A percentile compares a stretch with the other conserved stretches of the same genome.
Conservation (phyloP, 768 basidiomycete species). For the Tulasnella sp. region DNA sequence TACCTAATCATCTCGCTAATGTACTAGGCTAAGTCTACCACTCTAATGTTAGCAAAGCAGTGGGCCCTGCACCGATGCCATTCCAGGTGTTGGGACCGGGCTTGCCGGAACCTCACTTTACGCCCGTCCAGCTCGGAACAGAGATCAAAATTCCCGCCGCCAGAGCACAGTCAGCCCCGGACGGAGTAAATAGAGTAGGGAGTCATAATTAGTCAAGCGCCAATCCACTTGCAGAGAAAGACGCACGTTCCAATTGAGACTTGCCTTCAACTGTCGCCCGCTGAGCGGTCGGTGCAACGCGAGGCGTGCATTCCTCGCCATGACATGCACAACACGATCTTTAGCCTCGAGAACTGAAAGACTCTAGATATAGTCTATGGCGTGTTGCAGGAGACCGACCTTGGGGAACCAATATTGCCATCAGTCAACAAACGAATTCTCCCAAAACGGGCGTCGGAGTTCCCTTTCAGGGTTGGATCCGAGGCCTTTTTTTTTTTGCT, state of each 20-base stretch:
- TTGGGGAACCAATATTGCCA: too few relatives aligned
- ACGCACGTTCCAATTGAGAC: neutral
- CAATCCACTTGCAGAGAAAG: neutral
- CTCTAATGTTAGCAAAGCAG: too few relatives aligned
- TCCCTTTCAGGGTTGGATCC: neutral
- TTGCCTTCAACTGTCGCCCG: neutral
- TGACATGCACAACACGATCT: neutral
- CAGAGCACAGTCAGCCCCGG: too few relatives aligned
- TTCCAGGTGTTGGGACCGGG: too few relatives aligned
- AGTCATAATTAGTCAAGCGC: neutral
- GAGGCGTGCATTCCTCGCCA: neutral
- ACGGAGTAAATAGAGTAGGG: neutral
- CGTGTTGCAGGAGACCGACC: too few relatives aligned
- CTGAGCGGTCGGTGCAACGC: neutral
- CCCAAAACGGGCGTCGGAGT: neutral
- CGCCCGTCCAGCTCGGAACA: too few relatives aligned
- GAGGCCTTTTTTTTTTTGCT: neutral
- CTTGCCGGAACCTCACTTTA: too few relatives aligned
- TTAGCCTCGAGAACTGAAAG: neutral
- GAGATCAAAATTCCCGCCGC: too few relatives aligned
- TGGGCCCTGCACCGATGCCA: too few relatives aligned
- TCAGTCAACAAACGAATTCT: neutral
- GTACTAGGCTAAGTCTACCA: too few relatives aligned
- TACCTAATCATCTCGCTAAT: too few relatives aligned
- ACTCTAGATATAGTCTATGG: neutral